Evolutionary conservation across 106 monocot genomes (phyloP), one percentile per base, ranked within the genome.

Genomic region (Xerophyta viscosa): DNA sequence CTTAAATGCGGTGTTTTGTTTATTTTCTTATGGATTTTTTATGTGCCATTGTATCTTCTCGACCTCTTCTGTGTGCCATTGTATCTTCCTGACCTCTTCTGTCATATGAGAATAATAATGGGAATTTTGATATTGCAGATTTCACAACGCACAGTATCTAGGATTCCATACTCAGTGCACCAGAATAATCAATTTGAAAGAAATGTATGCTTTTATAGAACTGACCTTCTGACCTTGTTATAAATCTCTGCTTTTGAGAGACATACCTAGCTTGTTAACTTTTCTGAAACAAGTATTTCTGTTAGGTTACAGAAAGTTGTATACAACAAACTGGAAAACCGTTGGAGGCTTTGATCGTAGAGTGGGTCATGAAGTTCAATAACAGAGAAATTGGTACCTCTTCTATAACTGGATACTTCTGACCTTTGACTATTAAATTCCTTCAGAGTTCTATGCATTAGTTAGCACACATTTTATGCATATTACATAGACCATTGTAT

Each of bases 261-360:
- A 14, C 43, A 44, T 44, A 14, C 36, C 12, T 48, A 22, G 11
- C 13, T 23, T 65, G 11, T 65, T 65, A 13, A 46, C 26, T 60
- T 19, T 44, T 36, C 27, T n/a, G 11, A 11, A 33, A 33, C 33
- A 5, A 6, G 33, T 33, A 5, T 49, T 18, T 31, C 18, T 57
- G 11, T 29, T 52, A 98, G 98, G 66, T 90, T 37, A 98, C 98
- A 47, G 77, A 86, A 58, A 78, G 65, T 60, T 90, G 86, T 58
- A 83, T 98, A 58, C 76, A 70, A 24, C 65, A 75, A 46, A 72
- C 64, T 27, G 90, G 90, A 28, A 98, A 72, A 65, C 63, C 98
- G 50, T 62, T 83, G 58, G 82, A 86, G 60, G 76, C 71, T 58
- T 43, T 86, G 27, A 77, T 90, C 46, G 76, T 79, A 24, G 90